Base-by-base conservation (phyloP, 371 early-diverging fungal genomes). In the Rhizopus delemar region DNA sequence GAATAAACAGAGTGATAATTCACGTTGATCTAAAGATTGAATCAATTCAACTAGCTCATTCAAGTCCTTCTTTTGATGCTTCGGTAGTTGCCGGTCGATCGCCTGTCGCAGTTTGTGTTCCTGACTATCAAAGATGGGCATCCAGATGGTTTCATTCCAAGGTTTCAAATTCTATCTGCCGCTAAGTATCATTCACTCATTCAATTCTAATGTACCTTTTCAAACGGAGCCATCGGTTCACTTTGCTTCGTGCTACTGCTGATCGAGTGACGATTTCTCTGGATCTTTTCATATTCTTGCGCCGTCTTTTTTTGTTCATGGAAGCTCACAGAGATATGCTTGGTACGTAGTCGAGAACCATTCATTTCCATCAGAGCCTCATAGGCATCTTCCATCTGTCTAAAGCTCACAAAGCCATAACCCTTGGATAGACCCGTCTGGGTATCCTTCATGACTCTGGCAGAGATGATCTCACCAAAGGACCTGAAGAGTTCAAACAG, bases 361-460 rank as follows among this genome's bases (percentile, higher is more conserved):
- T 80, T 70, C 72, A 77, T 69, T 5, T 73, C 53, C 31, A 64
- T 57, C n/a, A 73, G 51, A 16, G 80, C 80, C 15, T 63, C 66
- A 8, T 57, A 34, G 3, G 80, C 80, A 56, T 77, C 77, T 31
- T 77, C 75, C 38, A 67, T 46, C 31, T 59, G 59, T 9, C 63
- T 66, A 54, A 61, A 80, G 46, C 80, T 80, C 11, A 69, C 69
- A 48, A 96, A 96, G 3, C 94, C 97, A 83, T 95, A 96, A 0
- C 97, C 93, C 39, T 95, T 86, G 7, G 95, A 93, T 32, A 85
- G 81, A 53, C 84, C 83, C 3, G 93, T 90, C 41, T 71, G 61
- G 5, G 84, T 84, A 61, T 96, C 97, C 60, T 87, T 86, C 92
- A 96, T 92, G 43, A 96, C 89, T 51, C 75, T 54, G 8, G 73